Evolutionary conservation across 2,329 filamentous ascomycete genomes (phyloP), one percentile per base, ranked within the genome.

Genomic region (Calonectria crousiana): DNA sequence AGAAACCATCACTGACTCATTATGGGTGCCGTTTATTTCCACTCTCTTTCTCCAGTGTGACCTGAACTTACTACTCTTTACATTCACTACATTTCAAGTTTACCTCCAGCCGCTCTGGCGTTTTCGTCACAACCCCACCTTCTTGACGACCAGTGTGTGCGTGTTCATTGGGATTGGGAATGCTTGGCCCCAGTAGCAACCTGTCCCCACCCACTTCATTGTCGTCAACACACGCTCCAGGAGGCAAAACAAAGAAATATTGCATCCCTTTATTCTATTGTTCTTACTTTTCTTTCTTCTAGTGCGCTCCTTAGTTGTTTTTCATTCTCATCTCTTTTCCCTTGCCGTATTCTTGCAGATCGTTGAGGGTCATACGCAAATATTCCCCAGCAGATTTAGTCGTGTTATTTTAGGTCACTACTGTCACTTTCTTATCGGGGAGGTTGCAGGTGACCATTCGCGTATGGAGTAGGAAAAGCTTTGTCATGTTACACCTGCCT

Each of bases 341-440:
- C 1, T n/a, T 44, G 3, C 6, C 18, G 10, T 44, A n/a, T 44
- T 3, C 6, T 9, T 6, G 18, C 18, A 8, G 30, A 32, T 32
- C 4, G 30, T 8, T 32, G 4, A 32, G 30, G 8, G 18, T 9
- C 41, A 20, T n/a, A 1, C 6, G 18, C 16, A 44, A 44, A 44
- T n/a, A 44, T 44, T n/a, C 18, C 8, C 18, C 1, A 10, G 6
- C 9, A 9, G n/a, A 44, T n/a, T n/a, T 20, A 44, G 6, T 10
- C n/a, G 1, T 10, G 2, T 9, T 18, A 20, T n/a, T 44, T 44
- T 6, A 0, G 41, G 1, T 6, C 6, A 8, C 3, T 6, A 20
- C 6, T 18, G 6, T 20, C 5, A n/a, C 8, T 9, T 44, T 10
- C 0, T 44, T 8, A 9, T 10, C 6, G 6, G 10, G 1, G 18